Percentiles rank a stretch among this genome's conserved stretches.
Conservation (phyloP, 495 filamentous ascomycete species). For the Penicillium pancosmium region DNA sequence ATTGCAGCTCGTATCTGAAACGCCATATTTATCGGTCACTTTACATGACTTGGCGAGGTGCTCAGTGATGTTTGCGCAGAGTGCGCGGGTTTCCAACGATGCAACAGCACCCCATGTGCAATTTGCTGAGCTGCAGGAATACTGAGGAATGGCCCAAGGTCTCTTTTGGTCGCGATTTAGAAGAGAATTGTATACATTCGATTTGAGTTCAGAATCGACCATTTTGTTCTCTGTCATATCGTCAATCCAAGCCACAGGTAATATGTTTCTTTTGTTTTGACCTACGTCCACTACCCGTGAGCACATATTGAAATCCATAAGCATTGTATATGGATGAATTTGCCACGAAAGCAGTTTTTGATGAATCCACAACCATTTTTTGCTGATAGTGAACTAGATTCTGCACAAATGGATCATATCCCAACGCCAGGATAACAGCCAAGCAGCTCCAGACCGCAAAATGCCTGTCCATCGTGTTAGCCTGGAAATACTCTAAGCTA, state of each 20-base stretch:
- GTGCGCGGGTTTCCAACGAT: constrained; percentile 11
- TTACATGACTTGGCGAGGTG: constrained; percentile 5
- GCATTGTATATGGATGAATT: background rate
- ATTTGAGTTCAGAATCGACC: too few species aligned
- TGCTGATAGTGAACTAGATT: background rate
- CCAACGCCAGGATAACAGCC: background rate
- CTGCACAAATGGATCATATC: background rate
- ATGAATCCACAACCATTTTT: background rate
- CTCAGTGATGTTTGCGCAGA: constrained; percentile 18
- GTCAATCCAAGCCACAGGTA: too few species aligned
- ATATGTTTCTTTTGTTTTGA: too few species aligned
- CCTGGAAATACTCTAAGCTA: background rate
- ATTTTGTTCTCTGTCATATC: too few species aligned
- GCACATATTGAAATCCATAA: too few species aligned
- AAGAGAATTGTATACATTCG: background rate
- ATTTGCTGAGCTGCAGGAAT: constrained; percentile 18
- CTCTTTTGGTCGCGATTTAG: constrained; percentile 10
- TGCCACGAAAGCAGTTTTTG: background rate
- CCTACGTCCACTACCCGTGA: too few species aligned
- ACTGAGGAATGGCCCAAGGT: constrained; percentile 20
- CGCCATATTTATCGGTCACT: too few species aligned
- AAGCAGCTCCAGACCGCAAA: constrained; percentile 2
- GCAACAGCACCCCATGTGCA: constrained; percentile 23
- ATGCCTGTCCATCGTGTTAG: too few species aligned
- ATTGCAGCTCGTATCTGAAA: too few species aligned